phyloP scores from a whole-genome alignment of 331 rosid species.

The Phaseolus coccineus region DNA sequence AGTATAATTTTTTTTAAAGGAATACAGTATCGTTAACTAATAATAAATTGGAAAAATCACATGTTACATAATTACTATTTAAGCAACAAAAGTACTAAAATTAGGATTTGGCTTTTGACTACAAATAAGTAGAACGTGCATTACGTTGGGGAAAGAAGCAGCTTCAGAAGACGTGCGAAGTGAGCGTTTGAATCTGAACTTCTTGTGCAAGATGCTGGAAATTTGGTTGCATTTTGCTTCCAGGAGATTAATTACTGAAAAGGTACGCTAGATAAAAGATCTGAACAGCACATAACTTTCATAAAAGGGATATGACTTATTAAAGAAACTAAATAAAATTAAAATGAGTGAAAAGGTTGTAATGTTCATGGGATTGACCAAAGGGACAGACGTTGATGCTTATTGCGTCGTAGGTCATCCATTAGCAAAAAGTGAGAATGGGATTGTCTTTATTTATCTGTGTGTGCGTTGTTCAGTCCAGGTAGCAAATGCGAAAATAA shows the following conservation, averaged over 20 bases:
- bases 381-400: conserved; percentile 15
- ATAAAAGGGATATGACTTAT: conserved; percentile 7
- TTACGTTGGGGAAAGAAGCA: not conserved
- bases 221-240: not conserved
- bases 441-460: not conserved
- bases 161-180: not conserved
- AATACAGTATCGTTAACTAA: not conserved
- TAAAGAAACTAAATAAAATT: conserved; percentile 7
- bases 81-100: not conserved
- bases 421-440: conserved; percentile 3
- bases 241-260: not conserved
- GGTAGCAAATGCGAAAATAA: no score
- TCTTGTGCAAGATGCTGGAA: not conserved
- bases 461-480: no score
- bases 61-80: no score
- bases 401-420: not conserved
- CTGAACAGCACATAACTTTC: not conserved
- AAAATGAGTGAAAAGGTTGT: not conserved
- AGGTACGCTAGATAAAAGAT: not conserved
- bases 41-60: not conserved
- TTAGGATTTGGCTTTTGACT: not conserved
- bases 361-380: conserved; percentile 4
- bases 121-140: not conserved
- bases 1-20: no score
- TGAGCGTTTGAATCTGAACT: not conserved